These are phyloP conservation scores for Hypoxylon sp. DNA, from an alignment of 2,329 filamentous ascomycete genomes.

Conservation along the genomic window DNA sequence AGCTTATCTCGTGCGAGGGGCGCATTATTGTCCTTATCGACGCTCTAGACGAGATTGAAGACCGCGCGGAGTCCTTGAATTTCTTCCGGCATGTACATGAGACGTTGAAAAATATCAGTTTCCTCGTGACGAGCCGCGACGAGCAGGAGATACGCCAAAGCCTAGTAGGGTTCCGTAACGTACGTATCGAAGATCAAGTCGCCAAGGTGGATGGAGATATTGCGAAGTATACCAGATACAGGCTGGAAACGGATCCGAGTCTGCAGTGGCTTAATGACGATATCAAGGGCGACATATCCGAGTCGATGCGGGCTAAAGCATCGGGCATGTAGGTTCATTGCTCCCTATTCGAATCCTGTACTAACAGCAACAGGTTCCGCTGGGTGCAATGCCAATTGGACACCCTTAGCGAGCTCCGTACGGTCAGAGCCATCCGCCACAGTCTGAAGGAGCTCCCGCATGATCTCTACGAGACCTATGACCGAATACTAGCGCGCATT, in stretches of 20 bases:
- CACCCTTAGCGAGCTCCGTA: slow-evolving; percentile 14
- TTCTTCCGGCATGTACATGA: slow-evolving; percentile 2
- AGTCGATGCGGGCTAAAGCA: slow-evolving; percentile 6
- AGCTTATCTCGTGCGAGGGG: not conserved
- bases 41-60: slow-evolving; percentile 21
- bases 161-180: slow-evolving; percentile 10
- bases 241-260: slow-evolving; percentile 15
- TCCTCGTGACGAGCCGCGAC: slow-evolving; percentile 22
- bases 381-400: slow-evolving; percentile 33
- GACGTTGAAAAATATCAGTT: slow-evolving; percentile 6
- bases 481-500: slow-evolving; percentile 9
- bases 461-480: slow-evolving; percentile 24
- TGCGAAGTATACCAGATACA: slow-evolving; percentile 11
- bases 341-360: not conserved
- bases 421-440: slow-evolving; percentile 15
- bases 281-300: slow-evolving; percentile 5
- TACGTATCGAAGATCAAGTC: slow-evolving; percentile 21
- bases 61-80: slow-evolving; percentile 8
- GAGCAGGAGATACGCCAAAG: slow-evolving; percentile 14
- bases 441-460: slow-evolving; percentile 12
- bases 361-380: slow-evolving; percentile 21
- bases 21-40: slow-evolving; percentile 16
- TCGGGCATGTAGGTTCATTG: slow-evolving; percentile 13
- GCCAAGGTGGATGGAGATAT: slow-evolving; percentile 19
- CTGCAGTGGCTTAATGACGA: slow-evolving; percentile 23